Evolutionary conservation across 2,329 filamentous ascomycete species (phyloP).

Genomic region (Lasiodiplodia gonubiensis): DNA sequence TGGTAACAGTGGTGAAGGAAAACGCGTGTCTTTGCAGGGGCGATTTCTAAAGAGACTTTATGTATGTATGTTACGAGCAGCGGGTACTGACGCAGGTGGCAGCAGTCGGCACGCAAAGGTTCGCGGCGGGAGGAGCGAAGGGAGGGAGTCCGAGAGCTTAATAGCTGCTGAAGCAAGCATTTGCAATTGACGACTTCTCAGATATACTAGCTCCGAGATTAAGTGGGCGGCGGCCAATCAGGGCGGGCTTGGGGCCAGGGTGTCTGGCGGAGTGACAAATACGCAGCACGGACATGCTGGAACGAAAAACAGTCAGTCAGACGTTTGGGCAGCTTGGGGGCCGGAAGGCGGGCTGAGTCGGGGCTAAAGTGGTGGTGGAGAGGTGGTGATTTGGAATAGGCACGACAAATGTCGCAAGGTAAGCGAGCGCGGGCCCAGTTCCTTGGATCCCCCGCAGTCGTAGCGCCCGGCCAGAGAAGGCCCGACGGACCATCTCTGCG

Average conservation of each 20-base stretch:
- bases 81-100: neutral
- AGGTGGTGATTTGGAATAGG: constrained; percentile 24
- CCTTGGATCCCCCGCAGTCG: neutral
- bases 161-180: neutral
- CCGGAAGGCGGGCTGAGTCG: constrained; percentile 10
- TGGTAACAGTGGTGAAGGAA: constrained; percentile 60
- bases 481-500: neutral
- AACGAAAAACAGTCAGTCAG: constrained; percentile 17
- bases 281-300: constrained; percentile 15
- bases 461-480: neutral
- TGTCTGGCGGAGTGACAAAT: constrained; percentile 21
- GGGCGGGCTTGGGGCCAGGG: neutral
- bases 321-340: constrained; percentile 6
- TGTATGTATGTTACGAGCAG: neutral
- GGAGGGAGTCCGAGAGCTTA: neutral
- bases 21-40: neutral
- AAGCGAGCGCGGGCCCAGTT: constrained; percentile 4
- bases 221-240: constrained; percentile 2
- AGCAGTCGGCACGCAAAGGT: neutral
- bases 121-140: neutral
- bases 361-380: neutral
- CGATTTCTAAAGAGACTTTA: constrained; percentile 9
- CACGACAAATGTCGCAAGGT: constrained; percentile 3
- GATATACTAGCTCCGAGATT: constrained; percentile 22
- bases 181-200: neutral